phyloP scores from a whole-genome alignment of 192 early-diverging fungal genomes.

The Geosiphon pyriformis region DNA sequence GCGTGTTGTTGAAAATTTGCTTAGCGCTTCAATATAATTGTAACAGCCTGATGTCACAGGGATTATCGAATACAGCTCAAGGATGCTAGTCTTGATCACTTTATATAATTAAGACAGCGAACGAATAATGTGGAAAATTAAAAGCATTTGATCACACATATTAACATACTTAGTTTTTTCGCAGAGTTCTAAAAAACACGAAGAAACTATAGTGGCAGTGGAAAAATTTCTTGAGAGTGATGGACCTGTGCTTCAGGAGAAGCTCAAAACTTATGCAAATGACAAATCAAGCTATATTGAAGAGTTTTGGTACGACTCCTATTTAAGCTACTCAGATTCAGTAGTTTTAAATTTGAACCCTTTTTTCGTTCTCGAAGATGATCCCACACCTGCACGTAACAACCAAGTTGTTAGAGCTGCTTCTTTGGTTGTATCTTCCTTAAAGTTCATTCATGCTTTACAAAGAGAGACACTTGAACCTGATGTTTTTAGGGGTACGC shows the following conservation, averaged over 20 bases:
- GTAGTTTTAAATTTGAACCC: conserved; percentile 47
- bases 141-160: too few relatives aligned
- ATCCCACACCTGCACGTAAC: conserved; percentile 41
- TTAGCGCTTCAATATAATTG: too few relatives aligned
- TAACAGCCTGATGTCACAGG: too few relatives aligned
- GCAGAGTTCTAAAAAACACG: conserved; percentile 33
- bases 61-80: background rate
- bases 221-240: conserved; percentile 38
- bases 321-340: conserved; percentile 36
- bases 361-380: conserved; percentile 46
- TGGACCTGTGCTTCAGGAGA: conserved; percentile 53
- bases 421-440: conserved; percentile 54
- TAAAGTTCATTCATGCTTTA: conserved; percentile 65
- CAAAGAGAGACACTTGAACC: conserved; percentile 52
- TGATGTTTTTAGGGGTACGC: conserved; percentile 57
- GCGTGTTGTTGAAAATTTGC: too few relatives aligned
- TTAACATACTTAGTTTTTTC: too few relatives aligned
- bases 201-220: conserved; percentile 33
- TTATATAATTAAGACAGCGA: too few relatives aligned
- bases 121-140: too few relatives aligned
- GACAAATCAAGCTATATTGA: conserved; percentile 46
- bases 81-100: too few relatives aligned
- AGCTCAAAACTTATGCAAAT: conserved; percentile 44
- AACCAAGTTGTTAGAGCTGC: conserved; percentile 75
- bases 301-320: conserved; percentile 49